A percentile compares a stretch with the other conserved stretches of the same genome.
phyloP scores from a whole-genome alignment of 202 grass and related monocot species.

The Brachypodium distachyon region DNA sequence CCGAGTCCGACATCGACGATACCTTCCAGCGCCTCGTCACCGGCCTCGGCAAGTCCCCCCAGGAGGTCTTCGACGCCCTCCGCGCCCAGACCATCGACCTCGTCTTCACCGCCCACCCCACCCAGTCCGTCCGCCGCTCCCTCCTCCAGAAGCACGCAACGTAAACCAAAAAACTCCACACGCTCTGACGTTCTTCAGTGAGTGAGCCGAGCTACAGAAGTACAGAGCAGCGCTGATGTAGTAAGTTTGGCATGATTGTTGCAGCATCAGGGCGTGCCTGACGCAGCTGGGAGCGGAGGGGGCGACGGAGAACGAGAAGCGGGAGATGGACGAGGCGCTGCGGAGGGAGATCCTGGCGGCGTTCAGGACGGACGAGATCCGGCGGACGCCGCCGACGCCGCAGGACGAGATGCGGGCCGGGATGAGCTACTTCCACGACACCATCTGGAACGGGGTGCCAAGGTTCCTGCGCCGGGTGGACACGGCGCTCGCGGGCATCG shows the following conservation, averaged over 20 bases:
- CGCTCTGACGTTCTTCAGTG: neutral
- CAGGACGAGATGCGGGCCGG: slow-evolving; percentile 89
- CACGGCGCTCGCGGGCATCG: slow-evolving; percentile 68
- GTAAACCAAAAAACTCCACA: neutral
- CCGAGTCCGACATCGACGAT: slow-evolving; percentile 78
- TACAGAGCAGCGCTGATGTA: too few species aligned
- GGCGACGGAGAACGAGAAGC: slow-evolving; percentile 42
- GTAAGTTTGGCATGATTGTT: too few species aligned
- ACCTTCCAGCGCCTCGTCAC: slow-evolving; percentile 51
- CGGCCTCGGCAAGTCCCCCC: slow-evolving; percentile 45
- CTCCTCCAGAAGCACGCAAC: slow-evolving; percentile 76
- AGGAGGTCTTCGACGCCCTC: slow-evolving; percentile 72
- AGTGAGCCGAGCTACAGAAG: neutral
- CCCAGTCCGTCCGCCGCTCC: slow-evolving; percentile 60
- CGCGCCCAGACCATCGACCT: slow-evolving; percentile 61
- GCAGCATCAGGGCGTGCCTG: slow-evolving; percentile 56
- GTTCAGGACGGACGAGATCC: slow-evolving; percentile 78
- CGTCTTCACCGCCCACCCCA: slow-evolving; percentile 79
- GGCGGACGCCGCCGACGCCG: slow-evolving; percentile 56
- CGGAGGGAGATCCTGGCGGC: slow-evolving; percentile 88
- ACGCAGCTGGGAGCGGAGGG: slow-evolving; percentile 53
- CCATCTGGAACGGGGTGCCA: slow-evolving; percentile 86
- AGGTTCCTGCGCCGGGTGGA: slow-evolving; percentile 75
- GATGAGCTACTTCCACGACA: slow-evolving; percentile 89
- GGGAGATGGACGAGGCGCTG: slow-evolving; percentile 73